A percentile compares a stretch with the other conserved stretches of the same genome.
Conservation (phyloP, 2,329 filamentous ascomycete species). For the Stachybotrys chlorohalonatus region DNA sequence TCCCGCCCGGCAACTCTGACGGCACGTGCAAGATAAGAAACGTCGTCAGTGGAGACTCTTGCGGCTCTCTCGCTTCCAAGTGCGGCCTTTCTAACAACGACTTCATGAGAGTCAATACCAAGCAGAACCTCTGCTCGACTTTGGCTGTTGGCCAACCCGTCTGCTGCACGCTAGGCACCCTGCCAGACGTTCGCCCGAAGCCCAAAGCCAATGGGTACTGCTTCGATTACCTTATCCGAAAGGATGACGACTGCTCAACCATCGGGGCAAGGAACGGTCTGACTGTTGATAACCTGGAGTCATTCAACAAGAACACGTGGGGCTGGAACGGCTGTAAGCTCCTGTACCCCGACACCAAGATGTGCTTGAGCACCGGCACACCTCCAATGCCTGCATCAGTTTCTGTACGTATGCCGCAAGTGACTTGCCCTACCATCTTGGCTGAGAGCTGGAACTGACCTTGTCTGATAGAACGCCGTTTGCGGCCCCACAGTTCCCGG, state of each 20-base stretch:
- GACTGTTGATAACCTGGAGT: constrained; percentile 25
- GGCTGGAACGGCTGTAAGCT: constrained; percentile 23
- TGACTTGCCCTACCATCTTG: neutral
- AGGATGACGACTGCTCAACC: constrained; percentile 23
- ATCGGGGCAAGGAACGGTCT: constrained; percentile 25
- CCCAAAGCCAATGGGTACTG: constrained; percentile 20
- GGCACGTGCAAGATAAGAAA: constrained; percentile 17
- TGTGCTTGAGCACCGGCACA: constrained; percentile 20
- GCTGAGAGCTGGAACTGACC: neutral
- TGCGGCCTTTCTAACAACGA: constrained; percentile 26
- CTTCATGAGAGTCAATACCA: constrained; percentile 23
- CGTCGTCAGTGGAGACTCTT: constrained; percentile 23
- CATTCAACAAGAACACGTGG: constrained; percentile 27
- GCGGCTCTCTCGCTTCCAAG: constrained; percentile 20
- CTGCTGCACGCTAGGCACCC: constrained; percentile 24
- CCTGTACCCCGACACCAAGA: constrained; percentile 10
- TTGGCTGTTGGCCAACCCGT: constrained; percentile 21
- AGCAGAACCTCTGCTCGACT: constrained; percentile 14
- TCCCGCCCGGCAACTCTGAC: constrained; percentile 9
- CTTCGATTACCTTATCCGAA: constrained; percentile 13
- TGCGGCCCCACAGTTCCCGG: neutral
- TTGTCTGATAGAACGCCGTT: neutral
- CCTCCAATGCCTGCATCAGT: constrained; percentile 13
- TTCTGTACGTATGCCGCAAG: neutral
- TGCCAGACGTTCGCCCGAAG: constrained; percentile 25